Percentiles rank a stretch among this genome's conserved stretches.
Conservation (phyloP, 805 yeast genomes). For the Tetrapisispora iriomotensis region DNA sequence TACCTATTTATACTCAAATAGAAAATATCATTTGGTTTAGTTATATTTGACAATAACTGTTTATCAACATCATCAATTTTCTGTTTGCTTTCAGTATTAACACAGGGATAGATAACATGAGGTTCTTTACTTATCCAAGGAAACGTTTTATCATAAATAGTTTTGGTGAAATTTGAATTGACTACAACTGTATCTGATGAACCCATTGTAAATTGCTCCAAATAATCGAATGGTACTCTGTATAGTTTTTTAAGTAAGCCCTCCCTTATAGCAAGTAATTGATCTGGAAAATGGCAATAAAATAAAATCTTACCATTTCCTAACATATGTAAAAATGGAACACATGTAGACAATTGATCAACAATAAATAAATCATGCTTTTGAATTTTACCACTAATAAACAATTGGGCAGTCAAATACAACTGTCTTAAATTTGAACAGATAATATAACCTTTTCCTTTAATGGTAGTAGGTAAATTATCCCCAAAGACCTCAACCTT, state of each 20-base stretch:
- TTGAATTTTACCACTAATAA: slow-evolving; percentile 35
- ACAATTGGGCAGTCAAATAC: slow-evolving; percentile 44
- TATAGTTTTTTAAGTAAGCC: slow-evolving; percentile 51
- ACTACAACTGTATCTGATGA: slow-evolving; percentile 75
- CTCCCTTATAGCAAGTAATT: slow-evolving; percentile 53
- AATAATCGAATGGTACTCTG: slow-evolving; percentile 71
- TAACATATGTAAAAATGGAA: slow-evolving; percentile 50
- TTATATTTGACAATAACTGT: slow-evolving; percentile 11
- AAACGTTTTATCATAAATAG: slow-evolving; percentile 61
- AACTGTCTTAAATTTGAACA: slow-evolving; percentile 81
- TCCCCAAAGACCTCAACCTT: slow-evolving; percentile 74
- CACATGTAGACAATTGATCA: slow-evolving; percentile 79
- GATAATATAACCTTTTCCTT: slow-evolving; percentile 63
- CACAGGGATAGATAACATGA: slow-evolving; percentile 49
- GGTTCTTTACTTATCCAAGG: slow-evolving; percentile 24
- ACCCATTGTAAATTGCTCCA: slow-evolving; percentile 74
- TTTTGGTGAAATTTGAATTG: slow-evolving; percentile 74
- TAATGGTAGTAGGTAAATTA: slow-evolving; percentile 59
- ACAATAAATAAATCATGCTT: slow-evolving; percentile 66
- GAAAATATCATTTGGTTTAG: slow-evolving; percentile 22
- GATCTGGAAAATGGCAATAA: slow-evolving; percentile 96
- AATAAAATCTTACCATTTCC: slow-evolving; percentile 49
- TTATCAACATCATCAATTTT: slow-evolving; percentile 12
- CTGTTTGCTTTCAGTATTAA: slow-evolving; percentile 35
- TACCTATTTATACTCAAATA: slow-evolving; percentile 80